These are phyloP conservation scores for Leavenworthia alabamica DNA, from an alignment of 345 rosid species.

Conservation along the genomic window DNA sequence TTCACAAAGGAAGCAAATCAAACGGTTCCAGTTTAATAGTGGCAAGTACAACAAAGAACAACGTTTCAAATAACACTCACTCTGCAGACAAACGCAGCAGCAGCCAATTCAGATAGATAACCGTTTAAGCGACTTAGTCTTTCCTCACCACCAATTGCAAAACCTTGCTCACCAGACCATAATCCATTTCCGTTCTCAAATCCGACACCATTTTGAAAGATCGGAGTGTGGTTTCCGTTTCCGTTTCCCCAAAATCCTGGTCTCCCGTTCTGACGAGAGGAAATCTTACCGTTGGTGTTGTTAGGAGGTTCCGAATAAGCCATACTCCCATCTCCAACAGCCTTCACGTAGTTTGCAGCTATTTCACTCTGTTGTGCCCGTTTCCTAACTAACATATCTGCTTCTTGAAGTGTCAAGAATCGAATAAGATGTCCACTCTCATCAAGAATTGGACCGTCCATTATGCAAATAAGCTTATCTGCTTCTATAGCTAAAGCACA, in stretches of 20 bases:
- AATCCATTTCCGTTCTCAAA: slow-evolving; percentile 75
- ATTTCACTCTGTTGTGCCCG: slow-evolving; percentile 85
- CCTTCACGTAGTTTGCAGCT: slow-evolving; percentile 85
- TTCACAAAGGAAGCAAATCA: slow-evolving; percentile 14
- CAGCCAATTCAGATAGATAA: slow-evolving; percentile 87
- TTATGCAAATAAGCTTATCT: slow-evolving; percentile 86
- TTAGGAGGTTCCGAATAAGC: slow-evolving; percentile 31
- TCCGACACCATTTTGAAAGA: slow-evolving; percentile 83
- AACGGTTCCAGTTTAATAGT: not conserved
- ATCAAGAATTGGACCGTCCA: slow-evolving; percentile 87
- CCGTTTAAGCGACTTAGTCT: slow-evolving; percentile 64
- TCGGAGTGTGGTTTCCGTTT: slow-evolving; percentile 35
- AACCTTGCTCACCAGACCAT: slow-evolving; percentile 83
- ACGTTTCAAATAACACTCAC: slow-evolving; percentile 35
- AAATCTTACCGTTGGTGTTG: slow-evolving; percentile 30
- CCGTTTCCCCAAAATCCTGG: slow-evolving; percentile 26
- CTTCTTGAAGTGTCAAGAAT: slow-evolving; percentile 85
- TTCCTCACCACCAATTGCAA: slow-evolving; percentile 93
- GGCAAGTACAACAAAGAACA: not conserved
- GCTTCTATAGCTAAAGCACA: slow-evolving; percentile 95
- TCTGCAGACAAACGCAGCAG: slow-evolving; percentile 92
- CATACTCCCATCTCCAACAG: slow-evolving; percentile 55
- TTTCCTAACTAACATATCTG: slow-evolving; percentile 72
- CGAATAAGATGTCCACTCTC: slow-evolving; percentile 77
- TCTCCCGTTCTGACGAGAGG: slow-evolving; percentile 42